Percentiles rank a stretch among this genome's conserved stretches.
phyloP scores from a whole-genome alignment of 2,329 filamentous ascomycete species.

The Aspergillus aculeatinus region DNA sequence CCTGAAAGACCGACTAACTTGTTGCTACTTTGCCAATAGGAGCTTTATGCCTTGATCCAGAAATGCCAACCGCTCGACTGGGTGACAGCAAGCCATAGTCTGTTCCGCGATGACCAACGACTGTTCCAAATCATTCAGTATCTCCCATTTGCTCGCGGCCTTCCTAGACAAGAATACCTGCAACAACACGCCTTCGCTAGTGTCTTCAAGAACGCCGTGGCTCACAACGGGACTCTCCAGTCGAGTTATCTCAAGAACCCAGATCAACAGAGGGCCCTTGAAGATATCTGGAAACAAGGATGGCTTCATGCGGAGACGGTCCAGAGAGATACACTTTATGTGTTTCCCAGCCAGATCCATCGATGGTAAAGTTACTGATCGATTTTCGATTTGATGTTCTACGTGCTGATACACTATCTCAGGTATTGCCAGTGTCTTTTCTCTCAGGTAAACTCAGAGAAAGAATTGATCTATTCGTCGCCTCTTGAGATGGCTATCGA shows the following conservation, averaged over 20 bases:
- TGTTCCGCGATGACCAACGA: slow-evolving; percentile 4
- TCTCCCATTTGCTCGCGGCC: slow-evolving; percentile 8
- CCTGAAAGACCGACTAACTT: neutral
- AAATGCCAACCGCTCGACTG: neutral
- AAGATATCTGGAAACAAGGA: slow-evolving; percentile 9
- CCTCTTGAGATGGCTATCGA: slow-evolving; percentile 14
- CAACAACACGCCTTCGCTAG: no score
- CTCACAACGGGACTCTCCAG: no score
- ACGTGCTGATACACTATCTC: no score
- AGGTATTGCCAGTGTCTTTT: no score
- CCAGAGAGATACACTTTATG: slow-evolving; percentile 6
- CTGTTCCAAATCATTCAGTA: neutral
- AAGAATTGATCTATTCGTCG: neutral
- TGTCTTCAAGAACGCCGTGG: no score
- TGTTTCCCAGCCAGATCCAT: slow-evolving; percentile 13
- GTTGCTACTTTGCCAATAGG: neutral
- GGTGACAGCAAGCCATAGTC: slow-evolving; percentile 1
- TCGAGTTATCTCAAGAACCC: no score
- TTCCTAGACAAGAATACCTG: neutral
- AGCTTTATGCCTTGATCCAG: neutral
- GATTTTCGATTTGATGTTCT: neutral
- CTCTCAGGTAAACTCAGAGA: no score
- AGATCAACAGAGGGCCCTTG: neutral
- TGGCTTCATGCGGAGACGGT: slow-evolving; percentile 15
- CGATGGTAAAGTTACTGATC: slow-evolving; percentile 1